These are phyloP conservation scores for Acanthamoeba royreba DNA, from an alignment of 208 protist genomes.

Conservation along the genomic window DNA sequence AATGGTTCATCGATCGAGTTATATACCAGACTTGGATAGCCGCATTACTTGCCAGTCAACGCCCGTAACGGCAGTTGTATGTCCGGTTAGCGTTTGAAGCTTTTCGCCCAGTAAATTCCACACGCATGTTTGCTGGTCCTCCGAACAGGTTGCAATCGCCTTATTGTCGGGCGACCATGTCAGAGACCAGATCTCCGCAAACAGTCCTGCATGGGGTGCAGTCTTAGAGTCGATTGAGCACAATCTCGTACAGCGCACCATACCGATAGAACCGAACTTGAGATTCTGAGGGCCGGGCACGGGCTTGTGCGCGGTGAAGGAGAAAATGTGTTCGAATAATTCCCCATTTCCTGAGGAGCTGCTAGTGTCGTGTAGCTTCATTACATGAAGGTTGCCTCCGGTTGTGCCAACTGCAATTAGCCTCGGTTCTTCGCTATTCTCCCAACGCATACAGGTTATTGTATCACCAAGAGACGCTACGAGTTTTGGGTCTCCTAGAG, in stretches of 20 bases:
- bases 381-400: background rate
- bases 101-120: background rate
- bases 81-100: background rate
- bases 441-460: background rate
- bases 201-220: background rate
- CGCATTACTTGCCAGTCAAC: background rate
- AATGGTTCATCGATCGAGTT: background rate
- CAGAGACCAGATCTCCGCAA: constrained; percentile 23
- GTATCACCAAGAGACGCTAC: background rate
- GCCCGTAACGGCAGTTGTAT: background rate
- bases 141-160: background rate
- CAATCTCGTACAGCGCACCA: background rate
- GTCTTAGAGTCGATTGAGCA: background rate
- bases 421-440: background rate
- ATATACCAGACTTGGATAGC: background rate
- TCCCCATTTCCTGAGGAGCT: background rate
- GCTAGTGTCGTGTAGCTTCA: background rate
- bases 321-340: background rate
- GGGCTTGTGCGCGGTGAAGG: background rate
- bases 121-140: background rate
- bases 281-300: background rate
- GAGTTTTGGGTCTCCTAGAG: background rate
- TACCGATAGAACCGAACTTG: background rate
- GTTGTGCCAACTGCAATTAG: background rate
- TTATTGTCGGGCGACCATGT: background rate